Evolutionary conservation across 306 rosid species (phyloP), one percentile per base, ranked within the genome.

Genomic region (Gastrolobium villosum): DNA sequence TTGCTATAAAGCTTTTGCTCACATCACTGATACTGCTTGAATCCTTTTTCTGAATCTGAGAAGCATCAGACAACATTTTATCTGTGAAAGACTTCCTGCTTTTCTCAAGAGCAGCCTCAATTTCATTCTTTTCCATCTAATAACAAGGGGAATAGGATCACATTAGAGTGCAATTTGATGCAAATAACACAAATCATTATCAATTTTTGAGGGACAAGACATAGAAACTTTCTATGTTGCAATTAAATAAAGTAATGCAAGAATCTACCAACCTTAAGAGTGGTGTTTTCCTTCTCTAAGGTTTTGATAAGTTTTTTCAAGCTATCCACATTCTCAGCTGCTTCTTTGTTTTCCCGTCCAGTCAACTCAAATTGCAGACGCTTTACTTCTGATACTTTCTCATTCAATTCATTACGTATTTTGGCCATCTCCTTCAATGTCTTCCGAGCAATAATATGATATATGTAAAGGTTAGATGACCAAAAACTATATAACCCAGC

Each of bases 111-210:
- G 92, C 81, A 52, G 84, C 82, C 88, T 89, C 86, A 53, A 89
- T 87, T 78, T 91, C 91, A 77, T 81, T 85, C 77, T 88, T 89
- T 72, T 85, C 97, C 86, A 81, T 77, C 98, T 89, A 56, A 86
- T 46, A 73, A 79, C 49, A 44, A 60, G 13, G 75, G 49, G 34
- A 36, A 71, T 7, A 55, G 56, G 41, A 15, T 31, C 6, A 46
- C 10, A 65, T 76, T 48, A 32, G 63, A 82, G 48, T 52, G 43
- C 53, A 60, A 36, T 65, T 15, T 7, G 49, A 57, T 45, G 50
- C 35, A 37, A 60, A 66, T 32, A 37, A n/a, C 34, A 44, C 3
- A 45, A 79, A 77, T 43, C 34, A 62, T 20, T 5, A 60, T 6
- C 34, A 77, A 4, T 48, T 41, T 63, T 69, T 35, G 31, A 41